Conservation (phyloP, 805 yeast genomes). For the Saturnispora sekii region DNA sequence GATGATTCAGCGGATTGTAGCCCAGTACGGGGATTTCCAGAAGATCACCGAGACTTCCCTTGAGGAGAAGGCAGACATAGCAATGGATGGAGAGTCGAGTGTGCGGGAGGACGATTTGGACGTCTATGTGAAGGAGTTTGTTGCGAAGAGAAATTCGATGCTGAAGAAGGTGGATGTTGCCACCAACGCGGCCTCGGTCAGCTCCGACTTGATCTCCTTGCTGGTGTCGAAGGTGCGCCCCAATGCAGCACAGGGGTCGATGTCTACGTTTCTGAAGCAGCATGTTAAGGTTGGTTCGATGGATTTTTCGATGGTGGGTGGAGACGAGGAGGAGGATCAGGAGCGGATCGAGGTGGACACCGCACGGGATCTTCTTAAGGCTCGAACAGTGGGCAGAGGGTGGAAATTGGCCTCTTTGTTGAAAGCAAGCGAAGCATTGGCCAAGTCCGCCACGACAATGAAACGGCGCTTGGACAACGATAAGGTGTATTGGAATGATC, state of each 20-base stretch:
- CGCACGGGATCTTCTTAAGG: constrained; percentile 9
- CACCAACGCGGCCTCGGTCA: constrained; percentile 78
- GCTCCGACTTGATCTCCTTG: constrained; percentile 80
- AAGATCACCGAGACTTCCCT: constrained; percentile 49
- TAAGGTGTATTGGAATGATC: constrained; percentile 54
- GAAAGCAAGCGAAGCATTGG: constrained; percentile 43
- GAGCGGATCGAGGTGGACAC: constrained; percentile 15
- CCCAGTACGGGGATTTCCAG: constrained; percentile 34
- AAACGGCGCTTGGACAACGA: constrained; percentile 51
- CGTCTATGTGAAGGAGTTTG: constrained; percentile 28
- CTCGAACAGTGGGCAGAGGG: constrained; percentile 44
- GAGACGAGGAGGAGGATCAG: constrained; percentile 11
- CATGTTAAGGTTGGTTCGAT: constrained; percentile 70
- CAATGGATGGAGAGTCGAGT: constrained; percentile 11
- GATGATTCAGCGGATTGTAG: constrained; percentile 11
- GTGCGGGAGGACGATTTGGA: constrained; percentile 15
- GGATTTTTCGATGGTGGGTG: constrained; percentile 29
- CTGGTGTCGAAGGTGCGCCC: constrained; percentile 75
- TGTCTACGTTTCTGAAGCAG: constrained; percentile 75
- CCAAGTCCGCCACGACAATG: constrained; percentile 41
- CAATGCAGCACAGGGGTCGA: constrained; percentile 75
- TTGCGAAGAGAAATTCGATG: constrained; percentile 43
- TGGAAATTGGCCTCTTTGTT: constrained; percentile 75
- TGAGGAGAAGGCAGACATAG: constrained; percentile 32
- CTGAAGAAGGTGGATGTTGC: constrained; percentile 51